Evolutionary conservation across 805 yeast species (phyloP).

Genomic region (Dipodascopsis uninucleata): DNA sequence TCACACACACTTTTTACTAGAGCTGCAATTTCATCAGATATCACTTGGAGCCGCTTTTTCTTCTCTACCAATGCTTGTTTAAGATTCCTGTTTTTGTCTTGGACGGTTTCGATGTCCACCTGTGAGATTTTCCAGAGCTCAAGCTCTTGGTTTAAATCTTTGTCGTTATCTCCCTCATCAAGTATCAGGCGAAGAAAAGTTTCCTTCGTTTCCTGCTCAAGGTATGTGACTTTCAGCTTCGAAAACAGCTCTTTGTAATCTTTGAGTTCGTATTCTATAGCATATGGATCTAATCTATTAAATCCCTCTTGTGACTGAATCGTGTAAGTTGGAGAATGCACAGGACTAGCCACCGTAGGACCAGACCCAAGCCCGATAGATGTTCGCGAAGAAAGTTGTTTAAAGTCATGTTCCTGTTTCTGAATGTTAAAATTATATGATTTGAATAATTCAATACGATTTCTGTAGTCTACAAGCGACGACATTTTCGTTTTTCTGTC

Average conservation of each 20-base stretch:
- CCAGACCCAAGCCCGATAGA: conserved; percentile 9
- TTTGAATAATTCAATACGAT: conserved; percentile 1
- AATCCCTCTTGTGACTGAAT: neutral
- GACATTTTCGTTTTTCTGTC: neutral
- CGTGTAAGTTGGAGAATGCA: neutral
- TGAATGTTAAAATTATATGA: conserved; percentile 3
- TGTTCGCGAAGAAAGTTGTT: conserved; percentile 11
- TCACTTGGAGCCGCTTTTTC: conserved; percentile 29
- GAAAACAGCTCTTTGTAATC: conserved; percentile 42
- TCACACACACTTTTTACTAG: conserved; percentile 15
- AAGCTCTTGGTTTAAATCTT: conserved; percentile 36
- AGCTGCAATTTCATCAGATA: conserved; percentile 25
- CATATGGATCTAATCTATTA: conserved; percentile 31
- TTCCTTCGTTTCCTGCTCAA: conserved; percentile 71
- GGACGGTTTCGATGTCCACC: conserved; percentile 11
- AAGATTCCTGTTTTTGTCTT: conserved; percentile 6
- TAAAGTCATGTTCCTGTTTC: conserved; percentile 13
- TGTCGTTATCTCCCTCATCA: conserved; percentile 39
- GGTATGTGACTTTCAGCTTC: conserved; percentile 58
- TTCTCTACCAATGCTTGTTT: conserved; percentile 23
- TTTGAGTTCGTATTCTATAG: conserved; percentile 30
- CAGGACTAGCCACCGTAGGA: neutral
- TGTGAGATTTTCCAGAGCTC: conserved; percentile 25
- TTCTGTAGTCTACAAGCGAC: neutral
- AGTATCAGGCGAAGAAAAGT: conserved; percentile 55